These are phyloP conservation scores for Aspergillus kassunensis DNA, from an alignment of 495 filamentous ascomycete species.

Conservation along the genomic window DNA sequence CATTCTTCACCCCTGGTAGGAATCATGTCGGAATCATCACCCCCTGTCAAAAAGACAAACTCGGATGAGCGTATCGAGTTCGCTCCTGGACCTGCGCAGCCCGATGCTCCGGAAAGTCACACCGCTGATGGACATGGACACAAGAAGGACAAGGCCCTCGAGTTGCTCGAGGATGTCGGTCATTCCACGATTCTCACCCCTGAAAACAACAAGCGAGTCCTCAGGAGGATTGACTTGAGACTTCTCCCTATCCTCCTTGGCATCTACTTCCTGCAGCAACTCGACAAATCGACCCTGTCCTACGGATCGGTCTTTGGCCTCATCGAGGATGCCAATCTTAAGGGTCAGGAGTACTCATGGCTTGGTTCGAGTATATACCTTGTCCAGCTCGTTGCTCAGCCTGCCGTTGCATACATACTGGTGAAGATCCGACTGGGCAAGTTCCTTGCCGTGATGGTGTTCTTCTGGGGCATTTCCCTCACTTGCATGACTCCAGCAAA, in stretches of 20 bases:
- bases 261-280: constrained; percentile 48
- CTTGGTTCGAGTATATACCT: constrained; percentile 48
- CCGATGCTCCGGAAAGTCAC: background rate
- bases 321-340: constrained; percentile 38
- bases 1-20: too few species aligned
- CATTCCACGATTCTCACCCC: constrained; percentile 42
- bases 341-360: constrained; percentile 51
- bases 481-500: constrained; percentile 53
- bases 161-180: constrained; percentile 40
- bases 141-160: constrained; percentile 40
- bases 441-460: constrained; percentile 54
- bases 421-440: constrained; percentile 42
- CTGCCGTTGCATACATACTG: constrained; percentile 34
- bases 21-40: constrained; percentile 21
- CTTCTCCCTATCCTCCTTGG: constrained; percentile 47
- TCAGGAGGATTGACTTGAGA: constrained; percentile 51
- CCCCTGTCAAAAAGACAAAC: constrained; percentile 16
- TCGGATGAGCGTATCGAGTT: constrained; percentile 40
- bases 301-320: constrained; percentile 53
- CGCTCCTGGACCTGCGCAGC: constrained; percentile 1
- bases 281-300: constrained; percentile 56
- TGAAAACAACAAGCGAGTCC: constrained; percentile 50
- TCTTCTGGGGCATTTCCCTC: constrained; percentile 57
- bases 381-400: constrained; percentile 47
- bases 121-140: constrained; percentile 9